Percentiles rank a stretch among this genome's conserved stretches.
Evolutionary conservation across 805 yeast genomes (phyloP).

Genomic region (Saccharomycopsis babjevae): DNA sequence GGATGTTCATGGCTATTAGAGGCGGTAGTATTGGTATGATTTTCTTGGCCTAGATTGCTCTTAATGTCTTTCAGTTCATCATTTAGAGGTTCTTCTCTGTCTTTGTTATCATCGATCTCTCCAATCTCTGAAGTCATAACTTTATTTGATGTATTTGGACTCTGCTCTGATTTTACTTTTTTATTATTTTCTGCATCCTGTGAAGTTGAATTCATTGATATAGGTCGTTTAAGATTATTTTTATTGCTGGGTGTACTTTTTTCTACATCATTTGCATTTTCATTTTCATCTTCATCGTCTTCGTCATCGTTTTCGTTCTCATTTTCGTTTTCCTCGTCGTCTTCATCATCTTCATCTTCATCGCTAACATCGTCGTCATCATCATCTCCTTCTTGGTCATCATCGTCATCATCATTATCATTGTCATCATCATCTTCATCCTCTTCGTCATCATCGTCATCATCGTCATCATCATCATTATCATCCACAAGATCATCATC

Average conservation of each 20-base stretch:
- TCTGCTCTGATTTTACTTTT: neutral
- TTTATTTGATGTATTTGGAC: neutral
- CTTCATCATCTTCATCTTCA: conserved; percentile 22
- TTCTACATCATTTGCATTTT: neutral
- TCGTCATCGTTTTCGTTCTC: conserved; percentile 23
- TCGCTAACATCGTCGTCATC: conserved; percentile 26
- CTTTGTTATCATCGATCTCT: neutral
- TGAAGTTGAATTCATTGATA: neutral
- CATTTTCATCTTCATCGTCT: conserved; percentile 21
- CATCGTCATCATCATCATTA: conserved; percentile 11
- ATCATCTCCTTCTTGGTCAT: conserved; percentile 30
- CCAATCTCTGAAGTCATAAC: neutral
- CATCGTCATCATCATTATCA: conserved; percentile 20
- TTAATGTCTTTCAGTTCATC: neutral
- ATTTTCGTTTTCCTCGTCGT: conserved; percentile 12
- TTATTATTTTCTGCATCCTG: neutral
- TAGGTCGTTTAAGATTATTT: neutral
- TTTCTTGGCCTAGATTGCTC: neutral
- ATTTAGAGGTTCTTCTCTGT: neutral
- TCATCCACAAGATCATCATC: conserved; percentile 7
- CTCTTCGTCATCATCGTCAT: conserved; percentile 9
- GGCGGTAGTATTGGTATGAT: neutral
- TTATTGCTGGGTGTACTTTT: neutral
- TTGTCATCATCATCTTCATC: conserved; percentile 19
- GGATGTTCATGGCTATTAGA: neutral